Evolutionary conservation across 2,329 filamentous ascomycete genomes (phyloP).

Genomic region (Pseudogymnoascus sp.): DNA sequence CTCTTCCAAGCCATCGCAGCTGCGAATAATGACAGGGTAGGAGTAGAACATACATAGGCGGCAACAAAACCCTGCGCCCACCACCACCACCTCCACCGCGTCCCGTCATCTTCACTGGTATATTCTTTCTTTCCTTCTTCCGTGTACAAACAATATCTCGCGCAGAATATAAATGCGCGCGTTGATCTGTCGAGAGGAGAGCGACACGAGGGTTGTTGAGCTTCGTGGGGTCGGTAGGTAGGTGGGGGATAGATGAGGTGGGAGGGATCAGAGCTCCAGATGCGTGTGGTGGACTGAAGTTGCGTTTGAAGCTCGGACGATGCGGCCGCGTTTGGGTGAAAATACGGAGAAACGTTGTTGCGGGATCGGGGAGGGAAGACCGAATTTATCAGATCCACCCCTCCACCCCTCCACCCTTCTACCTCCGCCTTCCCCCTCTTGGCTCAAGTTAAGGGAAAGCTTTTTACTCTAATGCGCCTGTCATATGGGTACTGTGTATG

Average conservation of each 20-base stretch:
- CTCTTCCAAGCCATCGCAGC: background rate
- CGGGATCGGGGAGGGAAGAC: background rate
- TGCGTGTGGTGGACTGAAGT: background rate
- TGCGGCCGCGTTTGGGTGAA: background rate
- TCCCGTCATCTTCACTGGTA: constrained; percentile 26
- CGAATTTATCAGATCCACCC: background rate
- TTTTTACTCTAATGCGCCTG: background rate
- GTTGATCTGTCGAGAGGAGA: background rate
- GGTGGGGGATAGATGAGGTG: background rate
- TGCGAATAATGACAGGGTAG: background rate
- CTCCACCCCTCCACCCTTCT: background rate
- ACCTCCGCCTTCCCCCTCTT: background rate
- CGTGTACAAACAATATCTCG: background rate
- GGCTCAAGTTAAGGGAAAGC: background rate
- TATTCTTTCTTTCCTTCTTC: background rate
- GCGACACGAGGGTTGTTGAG: background rate
- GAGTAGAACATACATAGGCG: constrained; percentile 45
- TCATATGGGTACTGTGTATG: background rate
- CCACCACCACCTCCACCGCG: constrained; percentile 27
- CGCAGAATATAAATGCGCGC: constrained; percentile 1
- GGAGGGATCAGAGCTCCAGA: background rate
- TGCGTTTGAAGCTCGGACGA: background rate
- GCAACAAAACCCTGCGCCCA: constrained; percentile 61
- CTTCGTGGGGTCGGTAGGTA: background rate
- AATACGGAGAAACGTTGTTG: background rate